Conservation (phyloP, 192 early-diverging fungal genomes). For the Borealophlyctis nickersoniae region DNA sequence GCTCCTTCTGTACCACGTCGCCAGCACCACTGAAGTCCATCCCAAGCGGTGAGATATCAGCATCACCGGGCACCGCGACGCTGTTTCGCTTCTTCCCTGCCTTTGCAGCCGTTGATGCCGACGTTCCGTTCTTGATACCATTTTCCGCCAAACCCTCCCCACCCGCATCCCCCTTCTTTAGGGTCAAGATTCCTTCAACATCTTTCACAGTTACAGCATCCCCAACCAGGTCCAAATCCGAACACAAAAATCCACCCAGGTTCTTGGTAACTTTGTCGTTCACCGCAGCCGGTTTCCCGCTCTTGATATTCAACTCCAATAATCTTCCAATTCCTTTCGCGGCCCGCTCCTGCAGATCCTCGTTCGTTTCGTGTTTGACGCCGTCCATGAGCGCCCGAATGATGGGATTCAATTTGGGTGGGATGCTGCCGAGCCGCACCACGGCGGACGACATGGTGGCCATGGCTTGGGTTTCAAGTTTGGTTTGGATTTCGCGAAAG, state of each 20-base stretch:
- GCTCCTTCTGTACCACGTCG: constrained; percentile 16
- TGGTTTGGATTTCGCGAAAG: constrained; percentile 44
- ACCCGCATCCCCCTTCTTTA: constrained; percentile 1
- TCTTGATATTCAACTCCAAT: constrained; percentile 58
- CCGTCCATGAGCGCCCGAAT: constrained; percentile 85
- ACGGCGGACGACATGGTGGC: constrained; percentile 78
- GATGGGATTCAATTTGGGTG: constrained; percentile 78
- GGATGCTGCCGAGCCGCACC: constrained; percentile 71
- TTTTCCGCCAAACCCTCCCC: constrained; percentile 6
- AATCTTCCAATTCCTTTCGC: constrained; percentile 51
- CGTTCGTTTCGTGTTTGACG: constrained; percentile 63
- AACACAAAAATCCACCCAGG: constrained; percentile 77
- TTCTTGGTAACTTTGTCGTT: constrained; percentile 89
- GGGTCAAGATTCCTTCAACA: constrained; percentile 19
- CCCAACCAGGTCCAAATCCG: constrained; percentile 66
- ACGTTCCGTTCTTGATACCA: constrained; percentile 14
- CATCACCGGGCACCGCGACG: neutral
- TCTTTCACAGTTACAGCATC: constrained; percentile 25
- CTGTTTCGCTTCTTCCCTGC: constrained; percentile 10
- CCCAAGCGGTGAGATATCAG: no score
- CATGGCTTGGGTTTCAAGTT: constrained; percentile 64
- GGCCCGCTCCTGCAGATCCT: constrained; percentile 54
- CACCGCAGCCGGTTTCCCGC: constrained; percentile 41
- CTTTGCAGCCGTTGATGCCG: constrained; percentile 2
- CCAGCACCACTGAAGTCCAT: neutral